Evolutionary conservation across 2,329 filamentous ascomycete genomes (phyloP), one percentile per base, ranked within the genome.

Genomic region (Phialocephala subalpina): DNA sequence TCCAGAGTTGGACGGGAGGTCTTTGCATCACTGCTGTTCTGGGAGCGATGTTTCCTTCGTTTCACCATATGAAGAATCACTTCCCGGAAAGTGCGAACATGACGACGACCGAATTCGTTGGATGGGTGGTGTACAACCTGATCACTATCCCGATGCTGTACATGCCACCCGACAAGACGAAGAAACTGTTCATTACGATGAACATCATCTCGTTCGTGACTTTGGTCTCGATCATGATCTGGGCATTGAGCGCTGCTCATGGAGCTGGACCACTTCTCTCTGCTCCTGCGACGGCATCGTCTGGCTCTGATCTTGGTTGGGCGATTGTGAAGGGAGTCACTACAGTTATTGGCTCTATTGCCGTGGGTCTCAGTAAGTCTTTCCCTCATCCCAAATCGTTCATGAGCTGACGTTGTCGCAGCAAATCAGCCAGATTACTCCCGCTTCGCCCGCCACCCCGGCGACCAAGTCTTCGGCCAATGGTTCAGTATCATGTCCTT

Each of bases 371-470:
- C 40, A 78, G 62, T 52, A 36, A 49, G 4, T 60, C 36, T 22
- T 25, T 20, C 16, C 18, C 20, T 49, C 56, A 20, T 25, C 16
- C 3, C 25, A 33, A 20, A 29, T 33, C 4, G 35, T 38, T 18
- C 49, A 33, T 12, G 27, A 59, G 7, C 55, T 56, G 25, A 66
- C 45, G 22, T 12, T 25, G 0, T 9, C 9, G 22, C 20, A 66
- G 56, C 61, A 47, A 84, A 82, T 68, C 81, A 81, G 67, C 77
- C 74, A 20, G 81, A 83, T 72, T 83, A 79, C 69, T 55, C 80
- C 2, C 78, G 82, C 7, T 83, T 82, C 65, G 78, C 80, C 3
- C 70, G 74, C 4, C 71, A 72, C 16, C 81, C 80, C 7, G 73
- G 78, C 11, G 76, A 80, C 58, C 79, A 80, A 58, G 77, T 84